Base-by-base conservation (phyloP, 1,284 basidiomycete genomes). In the Tausonia pullulans region DNA sequence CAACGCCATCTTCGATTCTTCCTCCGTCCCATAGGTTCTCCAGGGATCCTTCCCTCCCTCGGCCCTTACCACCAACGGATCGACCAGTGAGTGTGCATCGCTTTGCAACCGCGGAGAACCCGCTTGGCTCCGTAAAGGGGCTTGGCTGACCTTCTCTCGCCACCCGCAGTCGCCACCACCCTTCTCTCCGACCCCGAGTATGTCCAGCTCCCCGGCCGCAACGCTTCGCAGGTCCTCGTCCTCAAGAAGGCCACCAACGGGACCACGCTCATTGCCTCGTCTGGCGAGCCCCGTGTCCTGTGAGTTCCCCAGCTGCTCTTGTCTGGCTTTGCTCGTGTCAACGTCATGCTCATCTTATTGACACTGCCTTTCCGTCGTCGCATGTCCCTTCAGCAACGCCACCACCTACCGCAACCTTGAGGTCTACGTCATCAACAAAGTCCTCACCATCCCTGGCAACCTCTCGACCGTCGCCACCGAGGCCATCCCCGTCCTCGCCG, bases 221-320 rank as follows among this genome's bases (percentile, higher is more conserved):
- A 58, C 57, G 45, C 57, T 4, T 46, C 70, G 39, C 71, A 73
- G 60, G 72, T 73, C 0, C 69, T 72, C 41, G 71, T 72, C 13
- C 68, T 73, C 55, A 68, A 72, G 63, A 68, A 69, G 4, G 70
- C 69, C 1, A 59, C 65, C 4, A 68, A 68, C 56, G 59, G 63
- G 27, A 62, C 57, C 44, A 59, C 43, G 66, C 62, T 2, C 54
- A n/a, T n/a, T n/a, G n/a, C n/a, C n/a, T n/a, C 48, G 59, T 71
- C 43, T 54, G 68, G 43, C 65, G 71, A 48, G 60, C 69, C 53
- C 67, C 67, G 4, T 67, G 66, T 57, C 58, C 62, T 58, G 71
- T 71, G 69, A 71, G 71, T 59, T 67, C 70, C 4, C 69, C 67
- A 10, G 67, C 61, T 59, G 16, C 57, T 2, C 67, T 64, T 5